These are phyloP conservation scores for Leccinum huronense DNA, from an alignment of 1,284 basidiomycete genomes.

Conservation along the genomic window DNA sequence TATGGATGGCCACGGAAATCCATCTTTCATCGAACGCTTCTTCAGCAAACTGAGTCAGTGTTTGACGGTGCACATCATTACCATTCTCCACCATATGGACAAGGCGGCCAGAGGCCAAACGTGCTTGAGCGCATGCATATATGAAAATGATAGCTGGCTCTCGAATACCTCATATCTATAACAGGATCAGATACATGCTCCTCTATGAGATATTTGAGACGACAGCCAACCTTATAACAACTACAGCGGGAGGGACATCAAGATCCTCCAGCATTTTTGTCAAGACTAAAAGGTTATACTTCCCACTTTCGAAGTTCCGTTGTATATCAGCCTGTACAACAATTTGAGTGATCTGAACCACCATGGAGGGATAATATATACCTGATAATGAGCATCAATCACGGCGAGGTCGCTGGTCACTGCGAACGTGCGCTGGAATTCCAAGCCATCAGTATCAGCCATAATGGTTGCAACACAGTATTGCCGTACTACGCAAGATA, in stretches of 20 bases:
- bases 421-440: constrained; percentile 43
- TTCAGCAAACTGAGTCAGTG: constrained; percentile 41
- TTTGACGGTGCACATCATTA: constrained; percentile 53
- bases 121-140: constrained; percentile 47
- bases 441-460: constrained; percentile 43
- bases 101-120: constrained; percentile 48
- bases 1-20: constrained; percentile 44
- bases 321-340: constrained; percentile 34
- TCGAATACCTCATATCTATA: constrained; percentile 61
- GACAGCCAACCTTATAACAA: constrained; percentile 56
- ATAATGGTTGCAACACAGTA: constrained; percentile 46
- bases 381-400: constrained; percentile 32
- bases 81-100: constrained; percentile 63
- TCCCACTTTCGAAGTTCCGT: constrained; percentile 49
- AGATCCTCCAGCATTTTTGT: constrained; percentile 59
- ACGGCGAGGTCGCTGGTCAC: constrained; percentile 28
- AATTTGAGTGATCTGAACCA: constrained; percentile 14
- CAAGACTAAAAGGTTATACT: constrained; percentile 59
- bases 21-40: constrained; percentile 37
- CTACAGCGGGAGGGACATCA: constrained; percentile 50
- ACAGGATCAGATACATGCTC: constrained; percentile 14
- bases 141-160: constrained; percentile 58
- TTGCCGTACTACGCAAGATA: constrained; percentile 41
- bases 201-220: too few relatives aligned
- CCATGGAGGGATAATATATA: constrained; percentile 19